Evolutionary conservation across 805 yeast species (phyloP), one percentile per base, ranked within the genome.

Genomic region (Sporopachydermia lactativora): DNA sequence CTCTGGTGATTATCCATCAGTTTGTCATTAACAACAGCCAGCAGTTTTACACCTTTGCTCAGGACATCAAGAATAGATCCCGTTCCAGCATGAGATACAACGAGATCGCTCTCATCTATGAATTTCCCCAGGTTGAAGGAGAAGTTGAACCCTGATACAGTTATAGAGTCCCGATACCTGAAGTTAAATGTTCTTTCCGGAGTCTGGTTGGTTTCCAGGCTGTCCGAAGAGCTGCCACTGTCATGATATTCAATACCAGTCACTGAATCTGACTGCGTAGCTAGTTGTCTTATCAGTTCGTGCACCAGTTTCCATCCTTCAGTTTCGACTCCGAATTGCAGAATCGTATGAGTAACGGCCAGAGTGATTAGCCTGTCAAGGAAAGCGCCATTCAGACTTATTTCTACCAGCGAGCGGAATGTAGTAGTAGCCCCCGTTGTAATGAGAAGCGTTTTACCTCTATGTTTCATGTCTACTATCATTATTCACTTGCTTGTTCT

Each of bases 371-470:
- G 47, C 4, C 49, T 41, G 0, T 50, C 36, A 0, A 72, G 46
- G 28, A 77, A 68, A 2, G 49, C 41, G 0, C 45, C 41, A 4
- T 53, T 42, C 4, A 75, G 47, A 0, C 73, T 57, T 5, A 64
- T 54, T n/a, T 56, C 56, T 1, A 89, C 57, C 13, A 89, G 68
- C 14, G 53, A 60, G 6, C 68, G 65, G 53, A 89, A 89, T 0
- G 94, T 80, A 15, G 81, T 88, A 0, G 96, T 88, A 2, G 96
- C 96, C 1, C 97, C 97, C 3, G 94, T 81, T 0, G 94, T 79
- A 3, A 88, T 78, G 24, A 88, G 31, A 8, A 24, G 31, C n/a
- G 31, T 24, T n/a, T 24, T 24, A 8, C 31, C n/a, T n/a, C n/a
- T n/a, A n/a, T n/a, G n/a, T n/a, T n/a, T n/a, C n/a, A n/a, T n/a